A percentile compares a stretch with the other conserved stretches of the same genome.
phyloP scores from a whole-genome alignment of 2,329 filamentous ascomycete species.

The Aspergillus ochraceoroseus region DNA sequence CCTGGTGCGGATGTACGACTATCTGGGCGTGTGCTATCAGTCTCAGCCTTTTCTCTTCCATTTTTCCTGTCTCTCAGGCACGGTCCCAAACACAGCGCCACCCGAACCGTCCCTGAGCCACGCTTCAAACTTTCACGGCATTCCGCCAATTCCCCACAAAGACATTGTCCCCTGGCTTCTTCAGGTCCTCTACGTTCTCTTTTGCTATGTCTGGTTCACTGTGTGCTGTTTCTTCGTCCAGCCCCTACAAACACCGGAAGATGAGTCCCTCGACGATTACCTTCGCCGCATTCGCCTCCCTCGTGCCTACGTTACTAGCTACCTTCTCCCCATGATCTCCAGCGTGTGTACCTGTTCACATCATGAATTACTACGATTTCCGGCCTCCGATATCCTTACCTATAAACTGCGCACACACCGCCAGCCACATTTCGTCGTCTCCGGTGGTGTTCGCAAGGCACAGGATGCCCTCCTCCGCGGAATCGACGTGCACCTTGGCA shows the following conservation, averaged over 20 bases:
- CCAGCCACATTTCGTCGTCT: slow-evolving; percentile 21
- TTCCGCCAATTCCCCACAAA: slow-evolving; percentile 11
- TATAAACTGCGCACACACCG: slow-evolving; percentile 22
- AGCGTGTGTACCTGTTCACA: slow-evolving; percentile 25
- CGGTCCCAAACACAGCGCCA: slow-evolving; percentile 1
- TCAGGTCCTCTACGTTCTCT: slow-evolving; percentile 9
- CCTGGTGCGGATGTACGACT: slow-evolving; percentile 53
- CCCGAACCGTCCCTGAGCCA: slow-evolving; percentile 12
- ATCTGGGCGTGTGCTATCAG: slow-evolving; percentile 50
- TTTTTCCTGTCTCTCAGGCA: slow-evolving; percentile 40
- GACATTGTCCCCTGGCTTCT: slow-evolving; percentile 8
- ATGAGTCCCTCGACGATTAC: slow-evolving; percentile 12
- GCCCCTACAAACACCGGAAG: slow-evolving; percentile 4
- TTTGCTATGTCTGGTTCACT: slow-evolving; percentile 19
- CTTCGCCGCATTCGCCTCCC: slow-evolving; percentile 12
- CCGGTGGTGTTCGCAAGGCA: slow-evolving; percentile 19
- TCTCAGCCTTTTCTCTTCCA: slow-evolving; percentile 50
- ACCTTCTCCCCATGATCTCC: slow-evolving; percentile 17
- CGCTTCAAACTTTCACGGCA: slow-evolving; percentile 15
- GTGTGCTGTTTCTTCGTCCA: slow-evolving; percentile 13
- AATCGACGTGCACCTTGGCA: slow-evolving; percentile 13
- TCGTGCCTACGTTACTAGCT: slow-evolving; percentile 8
- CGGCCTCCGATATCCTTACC: slow-evolving; percentile 20
- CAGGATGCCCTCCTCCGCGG: slow-evolving; percentile 17
- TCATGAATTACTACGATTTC: slow-evolving; percentile 21